Base-by-base conservation (phyloP, 352 stramenopile genomes). In the Pythium apleroticum region DNA sequence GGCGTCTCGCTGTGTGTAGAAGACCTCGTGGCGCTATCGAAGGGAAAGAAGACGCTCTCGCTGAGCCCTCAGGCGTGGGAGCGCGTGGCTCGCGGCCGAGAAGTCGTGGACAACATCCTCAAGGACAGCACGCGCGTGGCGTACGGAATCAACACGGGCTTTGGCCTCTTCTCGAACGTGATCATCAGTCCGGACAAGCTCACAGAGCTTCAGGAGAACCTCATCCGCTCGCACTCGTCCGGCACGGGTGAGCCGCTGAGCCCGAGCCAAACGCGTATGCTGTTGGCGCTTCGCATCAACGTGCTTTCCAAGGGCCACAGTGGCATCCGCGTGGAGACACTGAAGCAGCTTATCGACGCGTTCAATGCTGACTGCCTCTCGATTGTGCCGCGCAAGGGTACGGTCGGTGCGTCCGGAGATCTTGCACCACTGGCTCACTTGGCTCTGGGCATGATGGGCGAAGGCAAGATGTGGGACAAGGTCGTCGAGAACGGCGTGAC, bases 141-240 rank as follows among this genome's bases (percentile, higher is more conserved):
- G 19, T 96, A 97, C 77, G 90, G 90, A 57, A 97, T 97, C 81
- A 97, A 97, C 78, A 97, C 90, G 66, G 90, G 88, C 69, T 97
- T 97, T 62, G 90, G 90, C 1, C 77, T 95, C 58, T 97, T 96
- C 75, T 95, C 81, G 41, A 94, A 97, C 65, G 88, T 97, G 52
- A 85, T 96, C 71, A 92, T 97, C 60, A 77, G 75, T 33, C 75
- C 82, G 39, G 80, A 94, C 56, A 91, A 96, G 69, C 82, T 97
- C 57, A 81, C 78, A 11, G 81, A 95, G 72, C 65, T 96, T 56
- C 88, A 97, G 57, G 84, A 93, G 56, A 91, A 93, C 80, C 70
- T 91, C 66, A 93, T 91, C 71, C 79, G 80, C 46, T 92, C 83
- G 56, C 83, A 92, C 70, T 86, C 83, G 60, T 90, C 83, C 11